A percentile compares a stretch with the other conserved stretches of the same genome.
These are phyloP conservation scores for Aspergillus japonicus DNA, from an alignment of 2,329 filamentous ascomycete genomes.

Conservation along the genomic window DNA sequence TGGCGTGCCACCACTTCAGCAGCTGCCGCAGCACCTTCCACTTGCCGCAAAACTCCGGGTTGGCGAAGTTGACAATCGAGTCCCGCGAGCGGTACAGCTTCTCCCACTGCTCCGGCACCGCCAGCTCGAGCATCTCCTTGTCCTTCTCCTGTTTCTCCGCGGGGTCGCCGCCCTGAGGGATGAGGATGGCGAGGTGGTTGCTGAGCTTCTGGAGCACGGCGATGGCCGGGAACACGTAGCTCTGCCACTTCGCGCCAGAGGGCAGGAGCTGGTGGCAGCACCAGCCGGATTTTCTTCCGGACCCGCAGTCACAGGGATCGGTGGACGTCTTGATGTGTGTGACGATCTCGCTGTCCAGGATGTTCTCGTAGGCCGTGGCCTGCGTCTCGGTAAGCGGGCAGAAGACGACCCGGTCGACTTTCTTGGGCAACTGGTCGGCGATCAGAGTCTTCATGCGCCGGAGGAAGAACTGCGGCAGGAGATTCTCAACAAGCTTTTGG, in stretches of 20 bases:
- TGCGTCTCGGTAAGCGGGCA: slow-evolving; percentile 85
- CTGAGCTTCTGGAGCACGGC: slow-evolving; percentile 80
- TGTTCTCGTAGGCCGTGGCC: slow-evolving; percentile 76
- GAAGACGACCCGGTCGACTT: slow-evolving; percentile 91
- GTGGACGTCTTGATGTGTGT: slow-evolving; percentile 66
- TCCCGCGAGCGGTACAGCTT: slow-evolving; percentile 72
- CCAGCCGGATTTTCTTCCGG: slow-evolving; percentile 71
- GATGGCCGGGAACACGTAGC: slow-evolving; percentile 81
- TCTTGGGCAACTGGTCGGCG: slow-evolving; percentile 87
- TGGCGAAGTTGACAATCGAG: slow-evolving; percentile 75
- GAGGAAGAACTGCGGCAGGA: slow-evolving; percentile 86
- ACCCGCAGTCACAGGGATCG: slow-evolving; percentile 68
- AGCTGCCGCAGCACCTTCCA: slow-evolving; percentile 90
- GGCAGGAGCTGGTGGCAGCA: slow-evolving; percentile 68
- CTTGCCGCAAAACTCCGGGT: slow-evolving; percentile 92
- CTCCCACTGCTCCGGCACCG: slow-evolving; percentile 73
- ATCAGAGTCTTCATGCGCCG: slow-evolving; percentile 92
- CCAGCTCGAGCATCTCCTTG: slow-evolving; percentile 68
- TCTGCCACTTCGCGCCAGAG: slow-evolving; percentile 67
- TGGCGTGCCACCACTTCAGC: slow-evolving; percentile 83
- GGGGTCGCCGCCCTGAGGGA: slow-evolving; percentile 65
- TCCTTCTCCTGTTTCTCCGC: slow-evolving; percentile 76
- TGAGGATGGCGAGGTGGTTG: slow-evolving; percentile 86
- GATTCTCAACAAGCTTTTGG: slow-evolving; percentile 77
- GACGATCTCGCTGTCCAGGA: slow-evolving; percentile 71